Evolutionary conservation across 2,329 filamentous ascomycete species (phyloP), one percentile per base, ranked within the genome.

Genomic region (Alternaria triticina): DNA sequence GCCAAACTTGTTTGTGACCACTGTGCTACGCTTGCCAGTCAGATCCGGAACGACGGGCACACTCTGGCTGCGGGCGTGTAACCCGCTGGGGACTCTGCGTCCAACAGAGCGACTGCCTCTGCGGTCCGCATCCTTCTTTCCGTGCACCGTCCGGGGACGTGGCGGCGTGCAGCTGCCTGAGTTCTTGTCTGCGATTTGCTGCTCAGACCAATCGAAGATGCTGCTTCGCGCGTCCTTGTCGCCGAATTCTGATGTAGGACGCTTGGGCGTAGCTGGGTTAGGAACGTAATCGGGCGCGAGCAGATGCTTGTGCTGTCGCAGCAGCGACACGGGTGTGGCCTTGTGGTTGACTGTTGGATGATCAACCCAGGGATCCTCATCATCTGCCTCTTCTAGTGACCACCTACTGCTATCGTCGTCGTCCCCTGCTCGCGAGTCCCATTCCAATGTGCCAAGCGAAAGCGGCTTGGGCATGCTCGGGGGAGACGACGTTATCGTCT

Each of bases 141-240:
- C 89, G 75, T 94, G 91, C 40, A 92, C 90, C 13, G 92, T 94
- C 72, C 88, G 89, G 1, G 91, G 91, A 25, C 91, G 86, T 49
- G 85, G 84, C n/a, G 86, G 86, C 43, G 85, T 85, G 27, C 86
- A 86, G 62, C 85, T 86, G 15, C 82, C 80, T 50, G 90, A 87
- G 56, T 83, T 81, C 79, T 89, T 91, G 60, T 91, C 90, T 62
- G 87, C 83, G 7, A 83, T 81, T 25, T 86, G 80, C 13, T 90
- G 85, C 76, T 94, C 92, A 51, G 89, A 89, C 91, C 91, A 93
- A 77, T 94, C 91, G 71, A 94, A 94, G 4, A 94, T 83, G 69
- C 86, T 94, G 77, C 90, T 91, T 64, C 83, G 85, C 49, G 79
- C 80, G 62, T 80, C 82, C 66, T 74, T 78, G 64, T 85, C 80